phyloP scores from a whole-genome alignment of 2,329 filamentous ascomycete species.

The Phialophora tarda region DNA sequence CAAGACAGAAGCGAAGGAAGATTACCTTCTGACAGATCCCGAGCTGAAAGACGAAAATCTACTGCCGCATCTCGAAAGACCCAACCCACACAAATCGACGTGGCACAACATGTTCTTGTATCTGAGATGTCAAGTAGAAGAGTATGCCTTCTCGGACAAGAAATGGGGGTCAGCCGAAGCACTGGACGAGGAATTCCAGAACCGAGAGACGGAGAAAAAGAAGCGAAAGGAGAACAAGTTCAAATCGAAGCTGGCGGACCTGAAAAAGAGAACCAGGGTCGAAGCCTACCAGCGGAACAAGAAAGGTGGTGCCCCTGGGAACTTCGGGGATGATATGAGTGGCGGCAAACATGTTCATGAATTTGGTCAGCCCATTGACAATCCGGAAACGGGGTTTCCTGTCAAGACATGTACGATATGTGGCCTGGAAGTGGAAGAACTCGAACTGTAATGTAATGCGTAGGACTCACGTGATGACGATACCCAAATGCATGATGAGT shows the following conservation, averaged over 20 bases:
- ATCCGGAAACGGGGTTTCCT: slow-evolving; percentile 61
- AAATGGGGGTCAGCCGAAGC: slow-evolving; percentile 92
- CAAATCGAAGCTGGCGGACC: slow-evolving; percentile 80
- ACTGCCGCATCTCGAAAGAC: slow-evolving; percentile 82
- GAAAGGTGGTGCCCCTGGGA: slow-evolving; percentile 54
- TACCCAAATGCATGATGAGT: slow-evolving; percentile 1
- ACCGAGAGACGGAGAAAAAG: slow-evolving; percentile 79
- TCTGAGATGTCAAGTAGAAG: slow-evolving; percentile 89
- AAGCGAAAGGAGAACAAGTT: slow-evolving; percentile 88
- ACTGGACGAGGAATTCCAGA: slow-evolving; percentile 85
- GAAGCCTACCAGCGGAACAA: slow-evolving; percentile 82
- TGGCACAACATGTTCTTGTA: slow-evolving; percentile 99
- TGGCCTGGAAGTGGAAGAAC: slow-evolving; percentile 70
- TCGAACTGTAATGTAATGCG: slow-evolving; percentile 63
- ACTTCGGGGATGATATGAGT: slow-evolving; percentile 78
- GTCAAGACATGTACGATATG: slow-evolving; percentile 75
- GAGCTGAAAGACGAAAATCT: slow-evolving; percentile 89
- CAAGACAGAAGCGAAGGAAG: slow-evolving; percentile 94
- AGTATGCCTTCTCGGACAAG: slow-evolving; percentile 78
- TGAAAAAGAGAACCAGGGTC: slow-evolving; percentile 92
- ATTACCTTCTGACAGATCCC: slow-evolving; percentile 92
- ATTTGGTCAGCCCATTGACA: slow-evolving; percentile 69
- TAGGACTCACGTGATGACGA: neutral
- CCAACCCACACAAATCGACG: slow-evolving; percentile 92
- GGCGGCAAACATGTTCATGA: slow-evolving; percentile 82